Evolutionary conservation across 257 asterid species (phyloP), one percentile per base, ranked within the genome.

Genomic region (Oldenlandia corymbosa): DNA sequence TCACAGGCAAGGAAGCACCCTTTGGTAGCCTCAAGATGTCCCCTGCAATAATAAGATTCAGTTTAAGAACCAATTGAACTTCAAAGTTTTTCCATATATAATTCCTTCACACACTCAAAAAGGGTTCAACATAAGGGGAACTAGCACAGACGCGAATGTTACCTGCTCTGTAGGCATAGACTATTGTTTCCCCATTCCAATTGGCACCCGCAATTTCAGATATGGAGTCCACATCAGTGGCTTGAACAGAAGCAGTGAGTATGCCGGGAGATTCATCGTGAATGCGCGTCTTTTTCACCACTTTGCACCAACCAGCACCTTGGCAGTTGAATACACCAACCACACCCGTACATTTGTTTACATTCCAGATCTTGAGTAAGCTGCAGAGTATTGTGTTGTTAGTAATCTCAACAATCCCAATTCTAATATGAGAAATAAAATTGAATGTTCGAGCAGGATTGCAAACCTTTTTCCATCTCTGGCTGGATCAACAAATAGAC

Each of bases 241-340:
- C 83, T 73, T 66, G 85, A 45, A 92, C 86, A n/a, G 90, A 89
- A 78, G 81, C 60, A 10, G 95, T 82, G 28, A 92, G 97, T 60
- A 91, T 87, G 61, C 94, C 94, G 2, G 99, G 99, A 42, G 95
- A 89, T 60, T 86, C 73, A 53, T 92, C 90, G 24, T 92, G 99
- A 48, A 92, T 87, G 18, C 91, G 97, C 1, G 95, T 92, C 81
- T 78, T 86, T 80, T 92, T 92, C 32, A 64, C 73, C 23, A 80
- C 79, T 68, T 77, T 89, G 89, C 97, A 90, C 97, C 97, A 90
- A 39, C 97, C 96, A 0, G 96, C 97, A 60, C 98, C 98, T 71
- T 91, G 98, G 76, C 98, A 91, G 78, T 91, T 91, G 84, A 91
- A 91, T n/a, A 86, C 87, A 0, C 98, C 98, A 11, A 91, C 95